Evolutionary conservation across 441 rosid species (phyloP), one percentile per base, ranked within the genome.

Genomic region (Kokia cookei): DNA sequence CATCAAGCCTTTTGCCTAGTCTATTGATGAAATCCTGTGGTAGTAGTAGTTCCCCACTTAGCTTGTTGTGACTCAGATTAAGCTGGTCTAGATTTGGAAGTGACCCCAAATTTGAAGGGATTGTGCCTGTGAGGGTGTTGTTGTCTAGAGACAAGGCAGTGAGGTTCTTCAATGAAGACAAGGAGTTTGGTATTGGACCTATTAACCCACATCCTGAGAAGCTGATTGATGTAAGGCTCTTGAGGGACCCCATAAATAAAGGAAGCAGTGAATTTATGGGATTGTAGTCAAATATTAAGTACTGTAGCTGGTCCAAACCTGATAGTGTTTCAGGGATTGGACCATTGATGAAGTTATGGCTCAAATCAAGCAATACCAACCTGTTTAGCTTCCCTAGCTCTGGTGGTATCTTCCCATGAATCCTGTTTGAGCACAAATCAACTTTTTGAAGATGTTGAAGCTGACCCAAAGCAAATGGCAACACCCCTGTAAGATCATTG

Each of bases 281-380:
- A 53, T 84, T 86, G 47, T 76, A 79, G 29, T 84, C 78, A 26
- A 81, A 40, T 17, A 79, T 69, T 10, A 82, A 67, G 82, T 84
- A 77, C 65, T 86, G 77, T 47, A 86, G 50, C 59, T 82, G 78
- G 4, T 73, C 65, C 17, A 86, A 81, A 15, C 85, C 80, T 63
- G 89, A 74, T 19, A 86, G 71, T 10, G 77, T 74, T 24, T 62
- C 80, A 37, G 89, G 89, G 13, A 86, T 73, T 76, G 87, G 86
- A 13, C 87, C 89, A 62, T 26, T 73, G 45, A 84, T 69, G 24
- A 66, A 72, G 65, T 84, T 86, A 45, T 82, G 83, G 72, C 81
- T 84, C 45, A 86, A 61, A 69, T 86, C 89, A 65, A 86, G 86
- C 74, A 86, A 82, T 13, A 82, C 84, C 68, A 84, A 78, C 79